Percentiles rank a stretch among this genome's conserved stretches.
Conservation (phyloP, 2,329 filamentous ascomycete genomes). For the Seiridium cupressi region DNA sequence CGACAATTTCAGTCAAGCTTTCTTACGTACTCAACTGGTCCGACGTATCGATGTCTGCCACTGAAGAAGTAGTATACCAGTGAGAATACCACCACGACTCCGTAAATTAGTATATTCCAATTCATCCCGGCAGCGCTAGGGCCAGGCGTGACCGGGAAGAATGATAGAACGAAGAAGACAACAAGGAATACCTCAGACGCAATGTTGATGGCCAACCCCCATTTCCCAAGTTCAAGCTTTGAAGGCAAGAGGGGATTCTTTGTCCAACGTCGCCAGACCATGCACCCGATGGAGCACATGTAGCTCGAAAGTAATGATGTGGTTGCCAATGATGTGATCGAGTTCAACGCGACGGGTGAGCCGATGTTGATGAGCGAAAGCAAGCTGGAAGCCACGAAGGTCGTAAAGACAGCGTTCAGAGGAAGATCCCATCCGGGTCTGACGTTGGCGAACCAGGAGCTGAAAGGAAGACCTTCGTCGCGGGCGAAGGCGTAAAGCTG, state of each 20-base stretch:
- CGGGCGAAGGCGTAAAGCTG: background rate
- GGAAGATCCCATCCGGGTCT: conserved; percentile 31
- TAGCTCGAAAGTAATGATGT: conserved; percentile 51
- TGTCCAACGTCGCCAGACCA: conserved; percentile 41
- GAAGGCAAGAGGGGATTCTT: conserved; percentile 14
- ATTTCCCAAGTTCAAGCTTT: conserved; percentile 34
- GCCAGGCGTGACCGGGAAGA: conserved; percentile 11
- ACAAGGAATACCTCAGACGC: conserved; percentile 42
- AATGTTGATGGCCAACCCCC: conserved; percentile 39
- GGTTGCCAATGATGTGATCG: conserved; percentile 49
- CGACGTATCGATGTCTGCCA: conserved; percentile 8
- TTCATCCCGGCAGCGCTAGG: conserved; percentile 11
- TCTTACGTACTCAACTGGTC: conserved; percentile 7
- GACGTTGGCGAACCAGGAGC: background rate
- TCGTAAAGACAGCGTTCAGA: conserved; percentile 44
- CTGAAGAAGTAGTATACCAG: conserved; percentile 8
- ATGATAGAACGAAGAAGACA: conserved; percentile 14
- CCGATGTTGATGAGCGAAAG: conserved; percentile 24
- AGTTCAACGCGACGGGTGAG: conserved; percentile 50
- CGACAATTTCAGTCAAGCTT: background rate
- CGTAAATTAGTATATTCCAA: conserved; percentile 13
- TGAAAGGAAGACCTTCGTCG: background rate
- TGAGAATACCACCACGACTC: conserved; percentile 7
- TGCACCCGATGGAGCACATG: conserved; percentile 43
- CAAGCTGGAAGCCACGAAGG: conserved; percentile 41